phyloP scores from a whole-genome alignment of 352 stramenopile genomes.

The Globisporangium cystogenes region DNA sequence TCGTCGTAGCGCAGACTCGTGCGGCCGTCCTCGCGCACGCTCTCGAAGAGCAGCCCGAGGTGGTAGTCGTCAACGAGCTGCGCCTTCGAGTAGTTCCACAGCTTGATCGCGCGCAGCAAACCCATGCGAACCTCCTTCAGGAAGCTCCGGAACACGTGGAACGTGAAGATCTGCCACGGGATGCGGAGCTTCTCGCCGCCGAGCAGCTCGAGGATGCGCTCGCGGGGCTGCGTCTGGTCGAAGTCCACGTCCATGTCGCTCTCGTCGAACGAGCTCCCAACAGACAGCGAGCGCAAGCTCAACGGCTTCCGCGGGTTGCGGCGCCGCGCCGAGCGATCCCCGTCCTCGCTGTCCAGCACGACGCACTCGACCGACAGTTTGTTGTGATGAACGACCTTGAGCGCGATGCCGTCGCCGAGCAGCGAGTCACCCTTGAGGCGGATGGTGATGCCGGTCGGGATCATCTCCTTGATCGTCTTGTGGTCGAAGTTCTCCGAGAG shows the following conservation, averaged over 20 bases:
- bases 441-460: conserved; percentile 81
- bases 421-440: conserved; percentile 73
- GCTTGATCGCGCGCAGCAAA: conserved; percentile 70
- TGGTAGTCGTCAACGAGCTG: conserved; percentile 84
- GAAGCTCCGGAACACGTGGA: conserved; percentile 64
- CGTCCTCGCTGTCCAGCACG: conserved; percentile 53
- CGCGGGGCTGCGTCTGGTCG: conserved; percentile 15
- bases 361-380: conserved; percentile 83
- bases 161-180: conserved; percentile 60
- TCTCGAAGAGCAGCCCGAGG: conserved; percentile 73
- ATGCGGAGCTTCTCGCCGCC: conserved; percentile 81
- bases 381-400: conserved; percentile 81
- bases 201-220: conserved; percentile 74
- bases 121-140: conserved; percentile 72
- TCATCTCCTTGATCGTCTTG: conserved; percentile 89
- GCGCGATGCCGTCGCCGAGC: conserved; percentile 59
- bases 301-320: conserved; percentile 1
- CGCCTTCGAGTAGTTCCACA: conserved; percentile 76
- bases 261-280: conserved; percentile 36
- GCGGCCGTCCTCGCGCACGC: conserved; percentile 62
- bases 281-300: conserved; percentile 27
- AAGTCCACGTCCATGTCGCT: conserved; percentile 18
- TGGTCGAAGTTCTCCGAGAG: conserved; percentile 88
- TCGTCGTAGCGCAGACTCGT: conserved; percentile 79
- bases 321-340: not conserved